Evolutionary conservation across 2,329 filamentous ascomycete genomes (phyloP), one percentile per base, ranked within the genome.

Genomic region (Didymella pomorum): DNA sequence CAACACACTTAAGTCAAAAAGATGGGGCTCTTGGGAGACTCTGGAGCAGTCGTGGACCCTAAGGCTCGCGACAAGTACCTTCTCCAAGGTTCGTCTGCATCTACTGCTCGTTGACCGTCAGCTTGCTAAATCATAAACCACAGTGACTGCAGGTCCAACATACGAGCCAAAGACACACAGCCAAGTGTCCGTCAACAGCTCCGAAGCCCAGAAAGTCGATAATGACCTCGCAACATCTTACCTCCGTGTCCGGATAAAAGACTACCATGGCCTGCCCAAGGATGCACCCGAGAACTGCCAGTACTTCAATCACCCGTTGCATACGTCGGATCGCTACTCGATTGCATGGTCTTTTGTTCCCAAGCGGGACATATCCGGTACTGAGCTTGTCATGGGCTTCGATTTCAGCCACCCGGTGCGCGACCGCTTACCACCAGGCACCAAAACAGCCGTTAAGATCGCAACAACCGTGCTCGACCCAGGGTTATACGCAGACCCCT

Each of bases 341-440:
- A 70, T 78, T 35, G 67, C 68, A 25, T 78, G 74, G 61, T 76
- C 74, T 0, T 78, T 78, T 46, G 62, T 77, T 2, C 75, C 75
- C 2, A 76, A 76, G 49, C 58, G 52, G 4, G 61, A 73, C 43
- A 69, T 77, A 21, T 42, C 63, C 1, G 73, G 72, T 12, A 62
- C 60, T 4, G 73, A 77, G 21, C 46, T 75, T 3, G 65, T 77
- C 9, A 72, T 71, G 53, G 76, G 76, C 16, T 76, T 76, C 44
- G 74, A 78, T 58, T 77, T 76, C 39, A 72, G 71, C 48, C 73
- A 75, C 25, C 68, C 70, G 3, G 72, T 78, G 45, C 68, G 66
- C 46, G 74, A 78, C 45, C 69, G 76, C 8, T 55, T 78, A 14
- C 76, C 76, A 2, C 76, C 75, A 0, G 76, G 76, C 1, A 76